These are phyloP conservation scores for Alternaria hordeiaustralica DNA, from an alignment of 2,329 filamentous ascomycete genomes.

Conservation along the genomic window DNA sequence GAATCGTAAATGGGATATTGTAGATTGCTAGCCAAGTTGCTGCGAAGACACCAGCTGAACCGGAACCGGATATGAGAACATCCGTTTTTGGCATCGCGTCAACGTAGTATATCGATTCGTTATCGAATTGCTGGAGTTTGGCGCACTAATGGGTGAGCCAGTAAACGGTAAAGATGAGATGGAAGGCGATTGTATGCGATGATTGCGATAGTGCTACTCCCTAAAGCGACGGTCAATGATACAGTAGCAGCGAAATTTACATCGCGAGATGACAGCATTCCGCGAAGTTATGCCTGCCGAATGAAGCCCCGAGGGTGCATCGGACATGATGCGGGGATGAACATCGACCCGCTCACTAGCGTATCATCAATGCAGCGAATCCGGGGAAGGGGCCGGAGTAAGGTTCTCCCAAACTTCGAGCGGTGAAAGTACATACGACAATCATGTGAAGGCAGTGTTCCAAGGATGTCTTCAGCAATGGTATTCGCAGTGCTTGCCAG, in stretches of 20 bases:
- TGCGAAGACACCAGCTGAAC: constrained; percentile 67
- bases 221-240: neutral
- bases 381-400: neutral
- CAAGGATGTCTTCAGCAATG: neutral
- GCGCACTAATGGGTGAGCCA: no score
- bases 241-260: no score
- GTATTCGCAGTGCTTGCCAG: neutral
- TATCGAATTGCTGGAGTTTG: neutral
- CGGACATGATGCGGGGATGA: constrained; percentile 18
- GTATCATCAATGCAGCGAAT: neutral
- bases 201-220: neutral
- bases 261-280: neutral
- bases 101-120: neutral
- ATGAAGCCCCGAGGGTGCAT: constrained; percentile 12
- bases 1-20: constrained; percentile 62
- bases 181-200: neutral
- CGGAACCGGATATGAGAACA: constrained; percentile 67
- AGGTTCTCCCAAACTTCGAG: neutral
- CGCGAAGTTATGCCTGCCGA: constrained; percentile 1
- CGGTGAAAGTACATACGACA: neutral
- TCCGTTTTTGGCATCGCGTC: constrained; percentile 48
- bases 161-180: neutral
- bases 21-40: constrained; percentile 66
- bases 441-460: neutral
- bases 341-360: constrained; percentile 5